phyloP scores from a whole-genome alignment of 441 rosid species.

The Capsella rubella region DNA sequence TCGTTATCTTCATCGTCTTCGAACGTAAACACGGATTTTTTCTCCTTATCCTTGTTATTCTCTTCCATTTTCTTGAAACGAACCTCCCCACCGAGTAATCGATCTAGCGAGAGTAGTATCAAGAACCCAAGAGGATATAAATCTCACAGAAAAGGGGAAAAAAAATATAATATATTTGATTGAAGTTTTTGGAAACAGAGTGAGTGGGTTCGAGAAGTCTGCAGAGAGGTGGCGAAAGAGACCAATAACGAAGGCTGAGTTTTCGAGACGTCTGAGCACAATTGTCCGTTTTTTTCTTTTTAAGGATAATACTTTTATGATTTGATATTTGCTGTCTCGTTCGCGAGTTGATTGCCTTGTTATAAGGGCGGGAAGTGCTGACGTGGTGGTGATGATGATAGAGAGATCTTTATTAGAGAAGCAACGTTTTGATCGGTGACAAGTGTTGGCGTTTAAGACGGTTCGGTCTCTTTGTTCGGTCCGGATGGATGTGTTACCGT shows the following conservation, averaged over 20 bases:
- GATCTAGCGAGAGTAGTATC: slow-evolving; percentile 14
- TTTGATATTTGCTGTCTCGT: too few species aligned
- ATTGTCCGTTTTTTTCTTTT: neutral
- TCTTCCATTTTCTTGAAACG: slow-evolving; percentile 30
- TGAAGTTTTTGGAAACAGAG: neutral
- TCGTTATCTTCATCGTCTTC: slow-evolving; percentile 48
- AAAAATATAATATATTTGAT: neutral
- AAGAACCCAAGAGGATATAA: neutral
- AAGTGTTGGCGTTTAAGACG: neutral
- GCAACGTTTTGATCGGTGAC: neutral
- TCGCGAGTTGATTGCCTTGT: slow-evolving; percentile 17
- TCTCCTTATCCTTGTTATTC: slow-evolving; percentile 36
- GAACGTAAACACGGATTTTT: slow-evolving; percentile 44
- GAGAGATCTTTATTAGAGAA: neutral
- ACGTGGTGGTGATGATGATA: slow-evolving; percentile 38
- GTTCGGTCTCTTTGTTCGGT: slow-evolving; percentile 1
- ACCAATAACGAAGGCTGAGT: neutral
- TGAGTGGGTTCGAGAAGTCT: slow-evolving; percentile 36
- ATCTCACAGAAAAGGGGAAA: slow-evolving; percentile 1
- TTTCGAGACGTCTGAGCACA: neutral
- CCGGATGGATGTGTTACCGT: neutral
- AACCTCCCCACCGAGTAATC: neutral
- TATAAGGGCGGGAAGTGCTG: slow-evolving; percentile 47
- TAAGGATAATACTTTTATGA: too few species aligned
- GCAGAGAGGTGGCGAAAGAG: slow-evolving; percentile 27